These are phyloP conservation scores for Hexamita inflata DNA, from an alignment of 208 protist species.

Conservation along the genomic window DNA sequence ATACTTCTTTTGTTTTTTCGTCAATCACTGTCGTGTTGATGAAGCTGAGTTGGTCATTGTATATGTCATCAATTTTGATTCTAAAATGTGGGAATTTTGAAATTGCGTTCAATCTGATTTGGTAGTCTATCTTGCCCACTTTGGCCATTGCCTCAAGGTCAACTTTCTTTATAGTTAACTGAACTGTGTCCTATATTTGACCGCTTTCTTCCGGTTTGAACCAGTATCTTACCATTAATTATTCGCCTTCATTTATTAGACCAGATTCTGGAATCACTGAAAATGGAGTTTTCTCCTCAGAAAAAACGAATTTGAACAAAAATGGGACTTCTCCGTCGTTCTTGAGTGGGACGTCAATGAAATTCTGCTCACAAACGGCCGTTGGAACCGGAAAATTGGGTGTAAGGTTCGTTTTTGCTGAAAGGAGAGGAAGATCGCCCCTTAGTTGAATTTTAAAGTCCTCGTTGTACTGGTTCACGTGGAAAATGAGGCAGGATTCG, in stretches of 20 bases:
- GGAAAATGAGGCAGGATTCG: neutral
- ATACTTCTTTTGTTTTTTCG: neutral
- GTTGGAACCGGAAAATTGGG: neutral
- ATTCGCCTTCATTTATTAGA: neutral
- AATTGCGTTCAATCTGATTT: neutral
- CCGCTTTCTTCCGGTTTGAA: constrained; percentile 11
- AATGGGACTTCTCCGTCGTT: constrained; percentile 27
- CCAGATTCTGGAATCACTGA: neutral
- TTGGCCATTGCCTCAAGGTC: neutral
- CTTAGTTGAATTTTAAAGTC: constrained; percentile 11
- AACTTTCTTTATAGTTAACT: neutral
- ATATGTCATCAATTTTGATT: neutral
- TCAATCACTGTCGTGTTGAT: neutral
- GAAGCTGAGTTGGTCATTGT: neutral
- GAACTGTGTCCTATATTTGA: neutral
- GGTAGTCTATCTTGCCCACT: neutral
- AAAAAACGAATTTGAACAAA: too few species aligned
- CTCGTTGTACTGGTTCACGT: neutral
- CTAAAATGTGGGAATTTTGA: constrained; percentile 17
- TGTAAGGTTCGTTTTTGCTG: neutral
- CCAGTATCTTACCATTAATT: neutral
- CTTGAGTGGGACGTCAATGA: neutral
- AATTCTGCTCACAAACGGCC: neutral
- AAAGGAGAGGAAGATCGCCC: constrained; percentile 16
- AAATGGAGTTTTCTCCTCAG: neutral